Conservation (phyloP, 2,329 filamentous ascomycete species). For the Dothidotthia symphoricarpi region DNA sequence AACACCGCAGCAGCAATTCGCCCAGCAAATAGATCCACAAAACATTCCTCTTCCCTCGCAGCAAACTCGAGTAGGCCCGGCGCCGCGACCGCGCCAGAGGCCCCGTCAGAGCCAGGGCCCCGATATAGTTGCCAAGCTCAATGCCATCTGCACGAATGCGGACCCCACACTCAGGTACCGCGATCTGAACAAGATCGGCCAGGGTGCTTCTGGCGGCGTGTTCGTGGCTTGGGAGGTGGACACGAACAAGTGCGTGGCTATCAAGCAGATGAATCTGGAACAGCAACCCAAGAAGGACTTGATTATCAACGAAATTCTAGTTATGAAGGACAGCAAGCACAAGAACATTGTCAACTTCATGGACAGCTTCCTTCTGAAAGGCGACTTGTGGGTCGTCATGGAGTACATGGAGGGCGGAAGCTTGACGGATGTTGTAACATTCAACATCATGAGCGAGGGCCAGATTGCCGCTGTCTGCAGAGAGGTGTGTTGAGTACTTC, state of each 20-base stretch:
- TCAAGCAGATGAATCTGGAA: slow-evolving; percentile 99
- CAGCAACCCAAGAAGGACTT: slow-evolving; percentile 98
- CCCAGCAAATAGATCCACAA: slow-evolving; percentile 42
- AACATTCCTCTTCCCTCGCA: slow-evolving; percentile 50
- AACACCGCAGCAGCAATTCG: slow-evolving; percentile 53
- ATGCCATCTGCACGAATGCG: slow-evolving; percentile 84
- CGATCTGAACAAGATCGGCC: slow-evolving; percentile 89
- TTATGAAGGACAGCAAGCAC: slow-evolving; percentile 98
- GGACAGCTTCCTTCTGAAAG: slow-evolving; percentile 86
- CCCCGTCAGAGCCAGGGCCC: slow-evolving; percentile 74
- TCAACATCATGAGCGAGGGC: slow-evolving; percentile 98
- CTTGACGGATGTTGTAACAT: slow-evolving; percentile 96
- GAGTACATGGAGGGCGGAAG: slow-evolving; percentile 99
- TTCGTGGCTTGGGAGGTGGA: slow-evolving; percentile 85
- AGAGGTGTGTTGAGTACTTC: slow-evolving; percentile 57
- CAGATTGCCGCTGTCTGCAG: slow-evolving; percentile 95
- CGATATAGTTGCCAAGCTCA: slow-evolving; percentile 79
- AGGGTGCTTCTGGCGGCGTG: slow-evolving; percentile 94
- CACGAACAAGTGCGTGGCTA: slow-evolving; percentile 85
- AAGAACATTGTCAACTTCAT: slow-evolving; percentile 99
- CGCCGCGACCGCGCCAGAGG: slow-evolving; percentile 71
- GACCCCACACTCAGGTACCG: slow-evolving; percentile 88
- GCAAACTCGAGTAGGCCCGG: slow-evolving; percentile 54
- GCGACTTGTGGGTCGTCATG: slow-evolving; percentile 98
- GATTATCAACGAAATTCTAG: slow-evolving; percentile 98